Percentiles rank a stretch among this genome's conserved stretches.
Evolutionary conservation across 768 basidiomycete genomes (phyloP).

Genomic region (Lyophyllum atratum): DNA sequence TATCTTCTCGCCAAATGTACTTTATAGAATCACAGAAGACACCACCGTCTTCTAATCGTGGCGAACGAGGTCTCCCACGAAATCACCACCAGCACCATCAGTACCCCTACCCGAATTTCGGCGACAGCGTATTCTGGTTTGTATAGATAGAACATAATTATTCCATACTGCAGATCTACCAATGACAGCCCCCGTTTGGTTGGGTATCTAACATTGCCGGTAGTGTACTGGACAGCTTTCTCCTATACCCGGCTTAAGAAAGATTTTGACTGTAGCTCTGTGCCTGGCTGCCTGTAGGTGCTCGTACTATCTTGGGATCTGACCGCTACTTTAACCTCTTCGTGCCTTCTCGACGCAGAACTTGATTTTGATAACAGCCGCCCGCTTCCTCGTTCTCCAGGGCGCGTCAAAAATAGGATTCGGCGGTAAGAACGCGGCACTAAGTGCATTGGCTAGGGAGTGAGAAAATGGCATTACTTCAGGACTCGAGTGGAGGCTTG

Average conservation of each 20-base stretch:
- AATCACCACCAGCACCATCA: neutral
- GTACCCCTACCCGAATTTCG: neutral
- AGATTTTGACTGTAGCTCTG: neutral
- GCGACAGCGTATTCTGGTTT: neutral
- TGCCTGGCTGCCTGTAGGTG: neutral
- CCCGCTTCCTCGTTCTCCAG: neutral
- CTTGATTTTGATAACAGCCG: neutral
- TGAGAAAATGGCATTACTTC: neutral
- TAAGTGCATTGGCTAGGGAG: neutral
- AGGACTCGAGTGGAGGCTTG: too few species aligned
- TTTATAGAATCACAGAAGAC: conserved; percentile 8
- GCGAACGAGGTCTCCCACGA: conserved; percentile 9
- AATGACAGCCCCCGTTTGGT: neutral
- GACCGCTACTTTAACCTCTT: neutral
- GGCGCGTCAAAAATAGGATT: neutral
- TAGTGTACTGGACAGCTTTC: neutral
- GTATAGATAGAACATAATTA: conserved; percentile 1
- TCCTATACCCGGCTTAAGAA: neutral
- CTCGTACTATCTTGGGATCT: neutral
- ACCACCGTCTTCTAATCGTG: conserved; percentile 13
- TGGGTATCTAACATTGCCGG: neutral
- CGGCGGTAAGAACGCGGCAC: neutral
- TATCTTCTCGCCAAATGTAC: conserved; percentile 4
- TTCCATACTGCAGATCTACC: neutral
- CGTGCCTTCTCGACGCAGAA: neutral